phyloP scores from a whole-genome alignment of 352 stramenopile species.

The Pythium volutum region DNA sequence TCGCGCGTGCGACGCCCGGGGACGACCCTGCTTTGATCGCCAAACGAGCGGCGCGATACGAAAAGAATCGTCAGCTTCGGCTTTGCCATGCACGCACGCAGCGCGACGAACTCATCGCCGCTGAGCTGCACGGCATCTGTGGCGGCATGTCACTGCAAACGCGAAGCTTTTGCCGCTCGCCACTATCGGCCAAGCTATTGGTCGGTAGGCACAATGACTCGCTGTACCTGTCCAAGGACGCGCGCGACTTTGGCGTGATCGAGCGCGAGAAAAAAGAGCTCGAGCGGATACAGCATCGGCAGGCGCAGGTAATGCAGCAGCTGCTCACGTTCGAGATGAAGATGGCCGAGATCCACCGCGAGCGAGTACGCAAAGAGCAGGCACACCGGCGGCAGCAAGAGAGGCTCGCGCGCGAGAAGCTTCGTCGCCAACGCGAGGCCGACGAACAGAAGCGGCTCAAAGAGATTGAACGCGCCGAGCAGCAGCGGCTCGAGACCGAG shows the following conservation, averaged over 20 bases:
- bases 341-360: slow-evolving; percentile 49
- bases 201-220: slow-evolving; percentile 24
- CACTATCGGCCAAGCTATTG: slow-evolving; percentile 31
- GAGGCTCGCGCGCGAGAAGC: slow-evolving; percentile 34
- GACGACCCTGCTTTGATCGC: slow-evolving; percentile 38
- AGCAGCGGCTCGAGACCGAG: slow-evolving; percentile 49
- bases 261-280: slow-evolving; percentile 65
- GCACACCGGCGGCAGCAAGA: slow-evolving; percentile 51
- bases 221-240: slow-evolving; percentile 14
- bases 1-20: slow-evolving; percentile 19
- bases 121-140: slow-evolving; percentile 38
- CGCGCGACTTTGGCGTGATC: slow-evolving; percentile 52
- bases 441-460: slow-evolving; percentile 47
- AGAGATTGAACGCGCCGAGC: slow-evolving; percentile 55
- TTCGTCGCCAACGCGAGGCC: slow-evolving; percentile 40
- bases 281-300: slow-evolving; percentile 65
- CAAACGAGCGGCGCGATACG: slow-evolving; percentile 58
- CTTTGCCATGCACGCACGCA: slow-evolving; percentile 49
- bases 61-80: slow-evolving; percentile 51
- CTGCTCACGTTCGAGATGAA: slow-evolving; percentile 66
- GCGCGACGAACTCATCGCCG: slow-evolving; percentile 58
- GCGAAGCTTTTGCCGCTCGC: slow-evolving; percentile 57
- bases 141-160: slow-evolving; percentile 51
- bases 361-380: slow-evolving; percentile 49
- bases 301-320: slow-evolving; percentile 70